phyloP scores from a whole-genome alignment of 768 basidiomycete genomes.

The Lanmaoa pseudosensibilis region DNA sequence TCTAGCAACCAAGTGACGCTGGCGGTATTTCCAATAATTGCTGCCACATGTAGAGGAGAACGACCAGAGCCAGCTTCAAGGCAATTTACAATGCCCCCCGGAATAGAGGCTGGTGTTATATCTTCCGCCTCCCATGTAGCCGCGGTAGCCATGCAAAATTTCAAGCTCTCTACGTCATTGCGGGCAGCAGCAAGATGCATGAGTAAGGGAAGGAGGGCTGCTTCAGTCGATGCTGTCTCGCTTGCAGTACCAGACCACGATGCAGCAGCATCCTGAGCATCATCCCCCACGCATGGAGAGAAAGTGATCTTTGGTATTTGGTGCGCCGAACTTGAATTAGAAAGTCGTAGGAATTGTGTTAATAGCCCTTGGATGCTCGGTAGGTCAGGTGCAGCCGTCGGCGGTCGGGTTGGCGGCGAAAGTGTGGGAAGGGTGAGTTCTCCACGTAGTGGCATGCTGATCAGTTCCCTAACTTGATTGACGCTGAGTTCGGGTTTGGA shows the following conservation, averaged over 20 bases:
- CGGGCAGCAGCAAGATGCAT: constrained; percentile 76
- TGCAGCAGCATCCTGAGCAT: constrained; percentile 46
- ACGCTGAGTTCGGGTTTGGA: constrained; percentile 77
- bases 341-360: constrained; percentile 66
- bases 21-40: constrained; percentile 58
- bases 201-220: constrained; percentile 71
- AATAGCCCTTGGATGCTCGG: constrained; percentile 66
- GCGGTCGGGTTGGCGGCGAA: constrained; percentile 42
- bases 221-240: constrained; percentile 69
- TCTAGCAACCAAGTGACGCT: constrained; percentile 53
- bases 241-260: constrained; percentile 80
- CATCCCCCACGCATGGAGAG: constrained; percentile 37
- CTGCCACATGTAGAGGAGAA: constrained; percentile 78
- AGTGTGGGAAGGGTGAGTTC: constrained; percentile 69
- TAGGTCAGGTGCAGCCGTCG: constrained; percentile 44
- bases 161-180: constrained; percentile 62
- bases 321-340: constrained; percentile 42
- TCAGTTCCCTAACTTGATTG: constrained; percentile 69
- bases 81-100: constrained; percentile 73
- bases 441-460: constrained; percentile 80
- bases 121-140: constrained; percentile 26
- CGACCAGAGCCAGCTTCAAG: constrained; percentile 68
- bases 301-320: constrained; percentile 38
- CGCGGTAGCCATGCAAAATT: constrained; percentile 52
- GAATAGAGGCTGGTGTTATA: constrained; percentile 34